These are phyloP conservation scores for Prototheca cutis DNA, from an alignment of 163 green algal species.

Conservation along the genomic window DNA sequence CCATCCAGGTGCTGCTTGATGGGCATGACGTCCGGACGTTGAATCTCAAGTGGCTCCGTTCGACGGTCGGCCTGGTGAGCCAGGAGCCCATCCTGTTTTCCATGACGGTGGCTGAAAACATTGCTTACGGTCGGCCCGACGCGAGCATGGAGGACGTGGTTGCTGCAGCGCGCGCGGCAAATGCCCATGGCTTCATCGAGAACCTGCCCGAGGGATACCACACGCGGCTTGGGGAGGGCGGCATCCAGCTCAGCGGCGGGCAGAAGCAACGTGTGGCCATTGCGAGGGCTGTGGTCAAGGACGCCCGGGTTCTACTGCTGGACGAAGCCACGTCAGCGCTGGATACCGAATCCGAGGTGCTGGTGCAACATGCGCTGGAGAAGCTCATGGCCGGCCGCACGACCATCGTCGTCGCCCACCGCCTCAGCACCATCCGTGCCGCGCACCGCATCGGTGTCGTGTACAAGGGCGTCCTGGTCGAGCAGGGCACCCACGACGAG, in stretches of 20 bases:
- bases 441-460: slow-evolving; percentile 74
- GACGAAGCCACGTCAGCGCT: slow-evolving; percentile 50
- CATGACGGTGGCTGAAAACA: slow-evolving; percentile 62
- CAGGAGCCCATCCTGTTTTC: slow-evolving; percentile 65
- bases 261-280: slow-evolving; percentile 79
- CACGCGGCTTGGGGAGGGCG: slow-evolving; percentile 44
- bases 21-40: slow-evolving; percentile 50
- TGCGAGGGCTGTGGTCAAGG: slow-evolving; percentile 47
- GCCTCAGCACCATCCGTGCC: slow-evolving; percentile 74
- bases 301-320: slow-evolving; percentile 14
- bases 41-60: slow-evolving; percentile 48
- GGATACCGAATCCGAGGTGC: slow-evolving; percentile 47
- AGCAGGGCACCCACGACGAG: slow-evolving; percentile 59
- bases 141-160: slow-evolving; percentile 52
- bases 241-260: slow-evolving; percentile 55
- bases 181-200: slow-evolving; percentile 76
- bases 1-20: slow-evolving; percentile 76
- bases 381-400: slow-evolving; percentile 47
- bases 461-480: slow-evolving; percentile 60
- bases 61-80: slow-evolving; percentile 47
- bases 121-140: slow-evolving; percentile 63
- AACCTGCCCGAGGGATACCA: slow-evolving; percentile 55
- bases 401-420: slow-evolving; percentile 63
- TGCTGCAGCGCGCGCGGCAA: slow-evolving; percentile 60
- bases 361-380: slow-evolving; percentile 44